A percentile compares a stretch with the other conserved stretches of the same genome.
phyloP scores from a whole-genome alignment of 2,329 filamentous ascomycete species.

The Incumbomyces delicatus region DNA sequence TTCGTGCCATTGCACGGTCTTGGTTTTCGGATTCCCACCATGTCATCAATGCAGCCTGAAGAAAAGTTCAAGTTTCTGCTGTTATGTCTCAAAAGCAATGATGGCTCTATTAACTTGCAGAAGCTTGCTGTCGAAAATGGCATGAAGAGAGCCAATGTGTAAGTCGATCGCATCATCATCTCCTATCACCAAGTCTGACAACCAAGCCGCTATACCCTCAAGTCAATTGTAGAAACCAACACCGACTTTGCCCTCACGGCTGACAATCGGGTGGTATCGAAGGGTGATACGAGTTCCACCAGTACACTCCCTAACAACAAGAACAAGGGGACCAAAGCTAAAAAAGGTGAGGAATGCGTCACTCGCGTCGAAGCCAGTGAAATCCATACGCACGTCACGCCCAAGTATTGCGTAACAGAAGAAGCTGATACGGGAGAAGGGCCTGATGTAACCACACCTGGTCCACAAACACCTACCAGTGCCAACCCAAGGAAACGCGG shows the following conservation, averaged over 20 bases:
- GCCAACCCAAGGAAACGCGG: constrained; percentile 1
- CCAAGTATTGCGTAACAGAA: neutral
- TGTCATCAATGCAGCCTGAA: neutral
- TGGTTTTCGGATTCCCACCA: neutral
- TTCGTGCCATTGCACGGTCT: neutral
- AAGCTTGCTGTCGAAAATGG: neutral
- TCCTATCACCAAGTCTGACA: neutral
- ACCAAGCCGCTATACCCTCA: neutral
- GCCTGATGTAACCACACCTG: neutral
- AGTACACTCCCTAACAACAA: neutral
- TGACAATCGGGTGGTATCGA: neutral
- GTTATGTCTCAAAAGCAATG: neutral
- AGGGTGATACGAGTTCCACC: neutral
- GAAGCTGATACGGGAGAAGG: neutral
- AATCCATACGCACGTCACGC: neutral
- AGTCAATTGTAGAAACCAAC: neutral
- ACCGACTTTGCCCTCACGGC: neutral
- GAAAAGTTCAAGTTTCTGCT: neutral
- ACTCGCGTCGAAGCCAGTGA: neutral
- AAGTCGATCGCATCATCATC: neutral
- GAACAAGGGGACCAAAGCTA: no score
- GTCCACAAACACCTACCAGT: neutral
- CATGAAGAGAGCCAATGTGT: neutral
- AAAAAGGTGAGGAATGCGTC: neutral
- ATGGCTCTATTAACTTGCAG: neutral